phyloP scores from a whole-genome alignment of 345 rosid genomes.

The Isatis tinctoria region DNA sequence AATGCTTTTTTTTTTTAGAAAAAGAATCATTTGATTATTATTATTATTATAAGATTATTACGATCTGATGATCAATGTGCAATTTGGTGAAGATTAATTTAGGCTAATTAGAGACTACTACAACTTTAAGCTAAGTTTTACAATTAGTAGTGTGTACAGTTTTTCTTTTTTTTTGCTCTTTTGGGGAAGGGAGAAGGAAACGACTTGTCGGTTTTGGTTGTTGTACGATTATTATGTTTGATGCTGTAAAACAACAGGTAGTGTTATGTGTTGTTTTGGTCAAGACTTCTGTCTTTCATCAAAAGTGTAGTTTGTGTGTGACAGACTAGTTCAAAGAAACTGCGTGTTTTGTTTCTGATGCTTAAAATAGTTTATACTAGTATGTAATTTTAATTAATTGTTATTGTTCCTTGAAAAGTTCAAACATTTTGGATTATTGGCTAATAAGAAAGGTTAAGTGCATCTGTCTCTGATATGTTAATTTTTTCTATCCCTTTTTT shows the following conservation, averaged over 20 bases:
- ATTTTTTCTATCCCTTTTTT: not conserved
- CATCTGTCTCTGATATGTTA: not conserved
- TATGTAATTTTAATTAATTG: not conserved
- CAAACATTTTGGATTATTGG: not conserved
- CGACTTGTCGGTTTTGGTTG: conserved; percentile 14
- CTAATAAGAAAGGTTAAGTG: not conserved
- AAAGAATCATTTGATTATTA: not conserved
- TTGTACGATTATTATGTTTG: not conserved
- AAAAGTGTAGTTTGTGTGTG: not conserved
- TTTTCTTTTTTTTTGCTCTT: not conserved
- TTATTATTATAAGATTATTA: not conserved
- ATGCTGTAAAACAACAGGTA: conserved; percentile 4
- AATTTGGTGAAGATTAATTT: not conserved
- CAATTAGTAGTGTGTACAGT: conserved; percentile 11
- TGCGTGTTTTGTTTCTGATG: not conserved
- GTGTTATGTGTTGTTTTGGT: not conserved
- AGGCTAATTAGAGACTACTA: conserved; percentile 19
- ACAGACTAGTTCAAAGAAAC: not conserved
- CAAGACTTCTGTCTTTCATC: not conserved
- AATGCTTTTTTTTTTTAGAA: not conserved
- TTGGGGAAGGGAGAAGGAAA: conserved; percentile 8
- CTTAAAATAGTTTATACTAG: not conserved
- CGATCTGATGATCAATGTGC: conserved; percentile 1
- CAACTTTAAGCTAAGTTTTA: too few species aligned
- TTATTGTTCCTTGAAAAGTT: not conserved